Percentiles rank a stretch among this genome's conserved stretches.
phyloP scores from a whole-genome alignment of 495 filamentous ascomycete species.

The Xylaria flabelliformis region DNA sequence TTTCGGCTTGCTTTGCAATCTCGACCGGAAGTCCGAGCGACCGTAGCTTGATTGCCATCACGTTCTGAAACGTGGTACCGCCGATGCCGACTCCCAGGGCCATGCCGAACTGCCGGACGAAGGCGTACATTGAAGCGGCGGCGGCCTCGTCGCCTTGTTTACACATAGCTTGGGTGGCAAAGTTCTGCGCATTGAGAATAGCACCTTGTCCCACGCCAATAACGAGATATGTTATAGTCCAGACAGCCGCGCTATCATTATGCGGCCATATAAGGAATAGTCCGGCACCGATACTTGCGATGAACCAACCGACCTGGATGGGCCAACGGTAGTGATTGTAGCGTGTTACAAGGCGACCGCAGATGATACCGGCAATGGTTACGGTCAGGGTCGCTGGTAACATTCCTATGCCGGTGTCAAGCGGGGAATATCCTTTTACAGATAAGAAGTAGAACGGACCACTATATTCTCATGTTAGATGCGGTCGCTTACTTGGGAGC shows the following conservation, averaged over 20 bases:
- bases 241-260: conserved; percentile 52
- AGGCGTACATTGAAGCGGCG: conserved; percentile 64
- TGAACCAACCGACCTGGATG: conserved; percentile 63
- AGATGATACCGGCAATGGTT: conserved; percentile 55
- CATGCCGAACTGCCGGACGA: conserved; percentile 67
- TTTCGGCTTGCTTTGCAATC: conserved; percentile 54
- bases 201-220: conserved; percentile 62
- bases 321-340: conserved; percentile 61
- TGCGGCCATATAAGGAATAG: conserved; percentile 54
- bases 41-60: conserved; percentile 54
- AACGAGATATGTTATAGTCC: conserved; percentile 60
- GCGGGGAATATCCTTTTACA: conserved; percentile 60
- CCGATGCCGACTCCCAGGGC: conserved; percentile 68
- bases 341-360: conserved; percentile 54
- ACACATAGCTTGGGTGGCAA: conserved; percentile 61
- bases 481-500: conserved; percentile 1
- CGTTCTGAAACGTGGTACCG: conserved; percentile 66
- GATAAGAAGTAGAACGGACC: conserved; percentile 70
- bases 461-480: conserved; percentile 59
- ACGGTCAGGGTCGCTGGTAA: conserved; percentile 59
- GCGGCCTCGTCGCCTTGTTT: conserved; percentile 57
- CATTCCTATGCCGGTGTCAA: conserved; percentile 61
- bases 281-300: conserved; percentile 56
- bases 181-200: conserved; percentile 57
- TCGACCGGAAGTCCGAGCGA: conserved; percentile 44